Evolutionary conservation across 1,284 basidiomycete species (phyloP), one percentile per base, ranked within the genome.

Genomic region (Phellinidium pouzarii): DNA sequence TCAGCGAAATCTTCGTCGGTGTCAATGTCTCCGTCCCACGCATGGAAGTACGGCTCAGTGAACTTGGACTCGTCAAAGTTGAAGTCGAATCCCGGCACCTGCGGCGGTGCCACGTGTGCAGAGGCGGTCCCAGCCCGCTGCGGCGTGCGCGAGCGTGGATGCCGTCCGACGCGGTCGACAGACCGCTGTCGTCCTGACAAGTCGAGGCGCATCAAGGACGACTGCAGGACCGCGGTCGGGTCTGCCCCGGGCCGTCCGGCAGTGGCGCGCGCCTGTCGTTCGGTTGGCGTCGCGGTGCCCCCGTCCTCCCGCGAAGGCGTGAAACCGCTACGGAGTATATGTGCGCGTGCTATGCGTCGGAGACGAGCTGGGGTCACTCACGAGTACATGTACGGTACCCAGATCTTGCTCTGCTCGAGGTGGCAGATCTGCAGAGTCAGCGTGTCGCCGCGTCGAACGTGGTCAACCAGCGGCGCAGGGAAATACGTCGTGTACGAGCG

Each of bases 11-110:
- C 55, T 31, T 53, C 51, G 34, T 57, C 55, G 22, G 47, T 44
- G 34, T 57, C 52, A 40, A 57, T 57, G 26, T 57, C 55, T 23
- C 55, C 55, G n/a, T 57, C 55, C 55, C 55, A 57, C 34, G 51
- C 36, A 6, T 25, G 46, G 38, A 57, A 57, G 41, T 50, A 57
- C n/a, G 48, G 47, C 22, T 57, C 55, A 34, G 55, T 53, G 31
- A 53, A 57, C 38, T 52, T 50, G 17, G 51, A 49, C 25, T 57
- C 55, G 42, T 57, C 52, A 46, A 57, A 57, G 31, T 43, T 48
- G 27, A 56, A 56, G 31, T 56, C 54, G 23, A 56, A 52, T 19
- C 38, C 46, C n/a, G 44, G 38, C 11, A 36, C 26, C 26, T 43
- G 41, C 27, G 27, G 19, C 14, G 34, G 43, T 7, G 41, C 14